Conservation (phyloP, 1,139 yeast species). For the Entelexis paramagnoliae region DNA sequence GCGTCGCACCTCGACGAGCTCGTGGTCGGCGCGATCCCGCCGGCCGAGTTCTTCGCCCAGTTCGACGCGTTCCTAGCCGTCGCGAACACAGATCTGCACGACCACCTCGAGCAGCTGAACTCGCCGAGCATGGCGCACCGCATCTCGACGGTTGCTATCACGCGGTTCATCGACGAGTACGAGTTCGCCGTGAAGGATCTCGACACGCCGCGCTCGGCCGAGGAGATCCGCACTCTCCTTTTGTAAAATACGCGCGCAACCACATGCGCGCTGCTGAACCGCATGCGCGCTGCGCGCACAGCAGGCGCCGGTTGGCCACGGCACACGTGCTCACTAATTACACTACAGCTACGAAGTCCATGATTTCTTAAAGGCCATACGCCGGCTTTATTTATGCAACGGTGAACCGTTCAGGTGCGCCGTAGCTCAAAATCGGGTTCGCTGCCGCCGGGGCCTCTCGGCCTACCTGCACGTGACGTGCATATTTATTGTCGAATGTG, state of each 20-base stretch:
- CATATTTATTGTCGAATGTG: background rate
- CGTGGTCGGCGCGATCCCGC: constrained; percentile 6
- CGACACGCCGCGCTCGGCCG: constrained; percentile 12
- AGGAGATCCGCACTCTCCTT: constrained; percentile 14
- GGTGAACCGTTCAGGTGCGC: too few relatives aligned
- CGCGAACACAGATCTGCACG: constrained; percentile 31
- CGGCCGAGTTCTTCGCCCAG: constrained; percentile 5
- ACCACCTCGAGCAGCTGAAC: constrained; percentile 27
- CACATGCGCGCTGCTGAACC: too few relatives aligned
- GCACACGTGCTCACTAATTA: too few relatives aligned
- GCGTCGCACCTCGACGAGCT: constrained; percentile 26
- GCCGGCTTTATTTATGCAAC: too few relatives aligned
- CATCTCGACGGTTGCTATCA: constrained; percentile 30
- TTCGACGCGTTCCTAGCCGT: constrained; percentile 33
- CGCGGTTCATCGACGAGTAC: constrained; percentile 29
- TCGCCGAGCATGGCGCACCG: constrained; percentile 32
- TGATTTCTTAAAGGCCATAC: too few relatives aligned
- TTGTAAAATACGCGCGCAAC: background rate
- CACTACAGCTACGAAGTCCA: too few relatives aligned
- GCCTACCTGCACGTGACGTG: background rate
- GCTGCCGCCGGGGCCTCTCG: too few relatives aligned
- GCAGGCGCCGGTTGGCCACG: too few relatives aligned
- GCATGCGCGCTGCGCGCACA: too few relatives aligned
- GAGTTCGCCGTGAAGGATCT: constrained; percentile 15
- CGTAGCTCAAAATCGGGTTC: too few relatives aligned